These are phyloP conservation scores for Irpex sp. DNA, from an alignment of 1,284 basidiomycete species.

Conservation along the genomic window DNA sequence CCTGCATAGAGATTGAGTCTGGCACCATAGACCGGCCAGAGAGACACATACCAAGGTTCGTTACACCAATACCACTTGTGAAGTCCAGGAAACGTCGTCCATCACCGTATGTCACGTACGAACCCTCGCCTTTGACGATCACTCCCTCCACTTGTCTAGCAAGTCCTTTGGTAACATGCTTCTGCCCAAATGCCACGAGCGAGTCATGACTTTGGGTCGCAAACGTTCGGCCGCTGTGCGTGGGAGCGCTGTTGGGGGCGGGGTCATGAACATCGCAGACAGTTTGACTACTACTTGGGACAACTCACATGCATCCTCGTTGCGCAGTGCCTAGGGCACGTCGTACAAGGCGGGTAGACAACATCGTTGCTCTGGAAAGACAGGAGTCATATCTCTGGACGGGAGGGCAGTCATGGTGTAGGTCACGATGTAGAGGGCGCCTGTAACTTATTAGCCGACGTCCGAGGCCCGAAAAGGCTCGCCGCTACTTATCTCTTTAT, in stretches of 20 bases:
- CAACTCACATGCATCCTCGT: background rate
- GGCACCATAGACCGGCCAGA: background rate
- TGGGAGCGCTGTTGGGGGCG: background rate
- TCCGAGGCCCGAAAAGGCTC: background rate
- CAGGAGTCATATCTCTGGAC: background rate
- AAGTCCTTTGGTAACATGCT: conserved; percentile 71
- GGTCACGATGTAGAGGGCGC: background rate
- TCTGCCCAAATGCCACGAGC: conserved; percentile 45
- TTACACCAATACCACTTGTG: conserved; percentile 84
- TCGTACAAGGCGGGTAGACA: conserved; percentile 2
- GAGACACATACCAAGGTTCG: conserved; percentile 62
- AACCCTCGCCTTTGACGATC: conserved; percentile 75
- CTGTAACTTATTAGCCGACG: background rate
- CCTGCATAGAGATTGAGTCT: conserved; percentile 38
- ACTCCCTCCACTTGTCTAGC: conserved; percentile 67
- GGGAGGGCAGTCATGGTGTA: background rate
- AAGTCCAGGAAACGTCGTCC: conserved; percentile 79
- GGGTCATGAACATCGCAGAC: background rate
- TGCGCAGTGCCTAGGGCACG: background rate
- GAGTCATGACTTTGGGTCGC: conserved; percentile 18
- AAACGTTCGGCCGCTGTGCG: conserved; percentile 8
- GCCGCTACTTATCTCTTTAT: background rate
- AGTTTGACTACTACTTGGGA: background rate
- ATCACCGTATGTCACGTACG: conserved; percentile 69
- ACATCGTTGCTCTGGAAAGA: background rate